These are phyloP conservation scores for Pseudofabraea citricarpa DNA, from an alignment of 2,329 filamentous ascomycete species.

Conservation along the genomic window DNA sequence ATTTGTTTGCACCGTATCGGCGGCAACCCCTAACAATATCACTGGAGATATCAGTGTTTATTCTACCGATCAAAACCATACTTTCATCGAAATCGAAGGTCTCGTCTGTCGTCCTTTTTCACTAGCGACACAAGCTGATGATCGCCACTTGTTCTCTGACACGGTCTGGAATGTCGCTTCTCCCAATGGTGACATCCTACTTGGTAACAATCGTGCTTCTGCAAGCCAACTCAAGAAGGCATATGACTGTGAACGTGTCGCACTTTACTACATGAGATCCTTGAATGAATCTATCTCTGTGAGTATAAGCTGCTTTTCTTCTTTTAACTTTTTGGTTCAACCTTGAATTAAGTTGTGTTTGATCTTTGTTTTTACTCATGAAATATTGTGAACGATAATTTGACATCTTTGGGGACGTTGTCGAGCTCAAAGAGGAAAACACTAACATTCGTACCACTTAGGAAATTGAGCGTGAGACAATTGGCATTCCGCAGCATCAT, in stretches of 20 bases:
- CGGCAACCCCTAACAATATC: neutral
- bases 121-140: conserved; percentile 13
- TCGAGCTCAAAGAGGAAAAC: neutral
- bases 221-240: conserved; percentile 8
- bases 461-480: conserved; percentile 2
- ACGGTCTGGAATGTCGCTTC: conserved; percentile 11
- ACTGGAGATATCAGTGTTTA: neutral
- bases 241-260: conserved; percentile 6
- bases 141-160: conserved; percentile 18
- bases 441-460: conserved; percentile 8
- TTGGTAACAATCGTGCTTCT: conserved; percentile 10
- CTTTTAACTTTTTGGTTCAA: no score
- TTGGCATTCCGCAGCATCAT: neutral
- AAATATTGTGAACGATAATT: neutral
- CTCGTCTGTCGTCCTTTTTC: conserved; percentile 14
- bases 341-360: neutral
- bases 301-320: neutral
- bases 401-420: neutral
- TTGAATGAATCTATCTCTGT: neutral
- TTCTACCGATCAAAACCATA: neutral
- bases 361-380: neutral
- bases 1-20: neutral
- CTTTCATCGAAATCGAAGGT: conserved; percentile 19
- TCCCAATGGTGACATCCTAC: conserved; percentile 10
- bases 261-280: neutral